Evolutionary conservation across 2,329 filamentous ascomycete species (phyloP).

Genomic region (Talaromyces sp.): DNA sequence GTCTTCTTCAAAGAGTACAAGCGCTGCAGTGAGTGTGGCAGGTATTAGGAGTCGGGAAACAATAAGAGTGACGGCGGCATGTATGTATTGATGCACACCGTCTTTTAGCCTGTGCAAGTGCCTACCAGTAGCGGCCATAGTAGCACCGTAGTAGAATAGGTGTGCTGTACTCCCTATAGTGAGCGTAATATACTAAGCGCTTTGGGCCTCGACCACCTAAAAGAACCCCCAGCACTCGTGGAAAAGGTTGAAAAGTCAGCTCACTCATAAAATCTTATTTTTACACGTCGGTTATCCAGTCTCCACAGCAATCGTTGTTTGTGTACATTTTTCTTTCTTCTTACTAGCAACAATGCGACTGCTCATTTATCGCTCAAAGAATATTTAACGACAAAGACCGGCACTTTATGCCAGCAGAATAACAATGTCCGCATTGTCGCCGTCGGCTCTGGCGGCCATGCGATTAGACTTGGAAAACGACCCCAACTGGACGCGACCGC

Average conservation of each 20-base stretch:
- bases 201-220: constrained; percentile 2
- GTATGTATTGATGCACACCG: background rate
- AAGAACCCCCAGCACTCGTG: background rate
- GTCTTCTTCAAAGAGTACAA: background rate
- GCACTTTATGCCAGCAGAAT: constrained; percentile 8
- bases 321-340: background rate
- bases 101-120: background rate
- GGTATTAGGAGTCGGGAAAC: background rate
- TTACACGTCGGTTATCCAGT: background rate
- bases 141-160: background rate
- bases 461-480: constrained; percentile 9
- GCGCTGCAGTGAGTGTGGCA: background rate
- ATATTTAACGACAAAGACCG: background rate
- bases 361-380: background rate
- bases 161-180: background rate
- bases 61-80: background rate
- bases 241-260: no score
- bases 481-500: constrained; percentile 16
- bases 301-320: constrained; percentile 1
- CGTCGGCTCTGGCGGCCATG: constrained; percentile 9
- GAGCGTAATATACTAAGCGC: background rate
- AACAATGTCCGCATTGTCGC: constrained; percentile 13
- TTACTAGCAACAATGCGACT: constrained; percentile 8
- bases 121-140: background rate
- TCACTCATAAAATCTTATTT: background rate